Percentiles rank a stretch among this genome's conserved stretches.
These are phyloP conservation scores for Ajuga reptans DNA, from an alignment of 305 asterid genomes.

Conservation along the genomic window DNA sequence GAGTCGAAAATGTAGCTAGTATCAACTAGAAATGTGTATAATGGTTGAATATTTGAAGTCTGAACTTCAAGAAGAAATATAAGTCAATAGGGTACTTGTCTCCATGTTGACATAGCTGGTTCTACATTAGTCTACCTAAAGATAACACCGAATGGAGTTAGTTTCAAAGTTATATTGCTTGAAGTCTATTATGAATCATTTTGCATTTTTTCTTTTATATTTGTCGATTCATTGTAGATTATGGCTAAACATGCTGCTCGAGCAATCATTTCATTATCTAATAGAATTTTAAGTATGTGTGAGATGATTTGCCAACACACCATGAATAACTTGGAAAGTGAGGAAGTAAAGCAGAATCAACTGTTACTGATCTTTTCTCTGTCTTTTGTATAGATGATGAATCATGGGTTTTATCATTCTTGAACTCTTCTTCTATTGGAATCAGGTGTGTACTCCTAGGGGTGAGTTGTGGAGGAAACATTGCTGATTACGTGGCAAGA, in stretches of 20 bases:
- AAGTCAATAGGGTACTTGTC: not conserved
- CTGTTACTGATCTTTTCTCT: not conserved
- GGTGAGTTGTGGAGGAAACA: conserved; percentile 90
- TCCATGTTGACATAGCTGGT: not conserved
- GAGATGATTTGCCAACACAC: not conserved
- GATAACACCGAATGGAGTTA: not conserved
- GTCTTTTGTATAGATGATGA: not conserved
- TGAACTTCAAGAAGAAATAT: not conserved
- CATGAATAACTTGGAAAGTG: not conserved
- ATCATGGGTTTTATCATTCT: not conserved
- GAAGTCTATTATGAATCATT: not conserved
- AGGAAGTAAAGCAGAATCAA: too few species aligned
- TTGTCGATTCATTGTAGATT: not conserved
- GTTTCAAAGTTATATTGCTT: not conserved
- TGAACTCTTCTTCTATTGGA: not conserved
- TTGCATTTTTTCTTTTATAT: not conserved
- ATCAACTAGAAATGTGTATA: not conserved
- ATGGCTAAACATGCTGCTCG: conserved; percentile 4
- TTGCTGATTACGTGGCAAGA: conserved; percentile 65
- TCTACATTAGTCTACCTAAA: not conserved
- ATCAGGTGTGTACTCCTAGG: conserved; percentile 93
- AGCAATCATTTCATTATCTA: not conserved
- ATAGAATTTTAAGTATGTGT: not conserved
- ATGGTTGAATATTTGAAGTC: not conserved
- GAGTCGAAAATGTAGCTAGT: not conserved